A percentile compares a stretch with the other conserved stretches of the same genome.
phyloP scores from a whole-genome alignment of 441 rosid genomes.

The Populus hybrid region DNA sequence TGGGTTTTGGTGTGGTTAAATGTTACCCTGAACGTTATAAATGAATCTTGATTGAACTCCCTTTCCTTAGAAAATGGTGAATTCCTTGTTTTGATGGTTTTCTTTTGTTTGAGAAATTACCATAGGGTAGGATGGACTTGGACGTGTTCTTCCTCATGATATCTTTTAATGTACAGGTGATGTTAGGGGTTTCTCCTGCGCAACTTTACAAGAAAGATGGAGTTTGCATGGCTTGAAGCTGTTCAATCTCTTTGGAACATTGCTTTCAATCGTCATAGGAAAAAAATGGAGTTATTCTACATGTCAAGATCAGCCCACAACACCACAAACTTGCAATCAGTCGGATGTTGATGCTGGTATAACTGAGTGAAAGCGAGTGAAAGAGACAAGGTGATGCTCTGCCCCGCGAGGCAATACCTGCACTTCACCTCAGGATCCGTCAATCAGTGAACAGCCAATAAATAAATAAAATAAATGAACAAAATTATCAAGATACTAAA shows the following conservation, averaged over 20 bases:
- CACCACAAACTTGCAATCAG: neutral
- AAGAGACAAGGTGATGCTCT: neutral
- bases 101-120: neutral
- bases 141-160: neutral
- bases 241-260: neutral
- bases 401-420: neutral
- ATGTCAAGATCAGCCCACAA: neutral
- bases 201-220: neutral
- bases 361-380: neutral
- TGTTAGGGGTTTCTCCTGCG: neutral
- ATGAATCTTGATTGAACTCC: conserved; percentile 4
- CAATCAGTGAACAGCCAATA: neutral
- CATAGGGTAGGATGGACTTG: neutral
- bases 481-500: neutral
- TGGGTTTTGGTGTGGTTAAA: neutral
- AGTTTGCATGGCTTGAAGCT: neutral
- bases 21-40: neutral
- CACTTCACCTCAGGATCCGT: neutral
- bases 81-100: neutral
- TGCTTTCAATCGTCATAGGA: neutral
- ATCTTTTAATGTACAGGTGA: neutral
- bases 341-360: neutral
- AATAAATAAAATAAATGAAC: too few relatives aligned
- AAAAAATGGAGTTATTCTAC: neutral
- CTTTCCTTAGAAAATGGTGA: neutral